These are phyloP conservation scores for Plicaturopsis crispa DNA, from an alignment of 768 basidiomycete genomes.

Conservation along the genomic window DNA sequence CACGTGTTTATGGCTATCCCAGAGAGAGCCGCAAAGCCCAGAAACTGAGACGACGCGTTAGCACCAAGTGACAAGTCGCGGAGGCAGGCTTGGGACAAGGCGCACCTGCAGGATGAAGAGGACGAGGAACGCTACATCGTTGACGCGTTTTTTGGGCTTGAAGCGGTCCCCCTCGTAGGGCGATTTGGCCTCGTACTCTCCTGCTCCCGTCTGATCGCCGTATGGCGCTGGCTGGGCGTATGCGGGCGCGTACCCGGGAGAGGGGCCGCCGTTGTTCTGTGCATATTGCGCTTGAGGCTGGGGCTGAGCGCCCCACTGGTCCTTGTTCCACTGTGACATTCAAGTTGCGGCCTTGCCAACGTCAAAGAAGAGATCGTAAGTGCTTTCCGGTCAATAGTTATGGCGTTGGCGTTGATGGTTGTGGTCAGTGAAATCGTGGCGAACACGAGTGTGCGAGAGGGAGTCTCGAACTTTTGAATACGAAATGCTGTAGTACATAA, in stretches of 20 bases:
- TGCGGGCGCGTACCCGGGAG: slow-evolving; percentile 14
- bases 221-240: slow-evolving; percentile 14
- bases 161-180: slow-evolving; percentile 59
- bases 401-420: no score
- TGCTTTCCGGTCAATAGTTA: no score
- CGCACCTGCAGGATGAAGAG: slow-evolving; percentile 66
- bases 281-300: slow-evolving; percentile 3
- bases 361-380: no score
- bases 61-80: not conserved
- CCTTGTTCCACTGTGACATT: slow-evolving; percentile 13
- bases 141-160: slow-evolving; percentile 59
- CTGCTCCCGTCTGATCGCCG: slow-evolving; percentile 13
- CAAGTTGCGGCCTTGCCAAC: no score
- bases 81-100: not conserved
- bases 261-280: slow-evolving; percentile 3
- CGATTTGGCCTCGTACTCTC: slow-evolving; percentile 28
- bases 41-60: no score
- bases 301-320: slow-evolving; percentile 12
- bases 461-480: no score
- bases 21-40: slow-evolving; percentile 63
- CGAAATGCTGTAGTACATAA: no score
- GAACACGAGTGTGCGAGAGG: no score
- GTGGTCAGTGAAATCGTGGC: no score
- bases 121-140: slow-evolving; percentile 65
- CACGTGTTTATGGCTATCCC: slow-evolving; percentile 59